Percentiles rank a stretch among this genome's conserved stretches.
These are phyloP conservation scores for Auricularia sp. DNA, from an alignment of 768 basidiomycete species.

Conservation along the genomic window DNA sequence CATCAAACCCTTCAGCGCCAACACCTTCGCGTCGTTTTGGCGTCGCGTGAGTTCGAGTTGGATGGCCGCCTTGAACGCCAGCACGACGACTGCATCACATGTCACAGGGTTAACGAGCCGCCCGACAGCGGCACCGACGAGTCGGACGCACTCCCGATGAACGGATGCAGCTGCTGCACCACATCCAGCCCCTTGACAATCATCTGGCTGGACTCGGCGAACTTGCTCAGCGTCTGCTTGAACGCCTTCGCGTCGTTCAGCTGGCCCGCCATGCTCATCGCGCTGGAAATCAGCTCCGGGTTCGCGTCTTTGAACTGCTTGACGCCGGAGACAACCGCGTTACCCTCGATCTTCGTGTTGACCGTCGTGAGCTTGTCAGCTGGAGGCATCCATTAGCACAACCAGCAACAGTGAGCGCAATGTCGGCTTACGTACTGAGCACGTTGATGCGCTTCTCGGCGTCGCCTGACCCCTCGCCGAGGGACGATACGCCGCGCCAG, in stretches of 20 bases:
- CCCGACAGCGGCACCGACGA: neutral
- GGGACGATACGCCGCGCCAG: neutral
- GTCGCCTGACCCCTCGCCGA: neutral
- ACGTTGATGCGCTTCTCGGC: neutral
- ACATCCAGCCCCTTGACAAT: constrained; percentile 1
- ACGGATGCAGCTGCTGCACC: constrained; percentile 4
- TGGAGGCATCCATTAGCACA: neutral
- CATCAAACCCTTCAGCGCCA: constrained; percentile 1
- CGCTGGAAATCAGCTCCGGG: neutral
- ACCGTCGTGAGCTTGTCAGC: neutral
- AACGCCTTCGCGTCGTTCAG: neutral
- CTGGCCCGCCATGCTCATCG: neutral
- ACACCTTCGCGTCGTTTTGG: constrained; percentile 2
- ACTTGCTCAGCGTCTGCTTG: neutral
- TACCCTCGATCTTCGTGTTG: neutral
- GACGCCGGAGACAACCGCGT: neutral
- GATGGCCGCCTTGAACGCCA: constrained; percentile 5
- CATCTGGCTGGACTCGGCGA: neutral
- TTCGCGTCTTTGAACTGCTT: neutral
- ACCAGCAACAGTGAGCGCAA: neutral
- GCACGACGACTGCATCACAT: neutral
- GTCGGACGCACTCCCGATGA: constrained; percentile 1
- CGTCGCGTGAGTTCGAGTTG: constrained; percentile 2
- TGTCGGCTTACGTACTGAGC: neutral
- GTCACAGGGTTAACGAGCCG: neutral